phyloP scores from a whole-genome alignment of 306 rosid genomes.

The Abrus pulchellus region DNA sequence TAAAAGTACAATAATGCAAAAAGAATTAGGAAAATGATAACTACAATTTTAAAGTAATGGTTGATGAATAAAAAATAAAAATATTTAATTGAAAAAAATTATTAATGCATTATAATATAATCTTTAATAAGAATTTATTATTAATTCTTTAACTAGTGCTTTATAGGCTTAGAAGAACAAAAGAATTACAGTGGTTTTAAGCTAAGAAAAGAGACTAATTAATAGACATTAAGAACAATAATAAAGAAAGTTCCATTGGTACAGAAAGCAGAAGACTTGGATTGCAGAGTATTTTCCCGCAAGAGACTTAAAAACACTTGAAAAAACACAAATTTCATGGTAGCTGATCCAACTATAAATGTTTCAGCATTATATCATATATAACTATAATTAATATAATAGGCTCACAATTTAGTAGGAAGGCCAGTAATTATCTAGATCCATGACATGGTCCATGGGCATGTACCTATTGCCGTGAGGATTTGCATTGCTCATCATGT shows the following conservation, averaged over 20 bases:
- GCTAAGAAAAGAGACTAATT: neutral
- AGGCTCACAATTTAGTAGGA: neutral
- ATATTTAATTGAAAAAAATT: too few species aligned
- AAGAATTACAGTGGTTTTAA: neutral
- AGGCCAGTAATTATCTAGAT: slow-evolving; percentile 27
- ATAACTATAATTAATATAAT: neutral
- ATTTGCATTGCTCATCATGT: slow-evolving; percentile 29
- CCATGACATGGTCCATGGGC: slow-evolving; percentile 9
- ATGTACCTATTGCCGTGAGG: slow-evolving; percentile 11
- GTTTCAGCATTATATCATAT: neutral
- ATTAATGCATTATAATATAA: too few species aligned
- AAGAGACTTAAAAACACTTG: slow-evolving; percentile 8
- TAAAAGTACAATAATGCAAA: neutral
- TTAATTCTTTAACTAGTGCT: too few species aligned
- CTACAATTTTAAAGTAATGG: too few species aligned
- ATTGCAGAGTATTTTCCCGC: neutral
- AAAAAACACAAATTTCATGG: slow-evolving; percentile 1
- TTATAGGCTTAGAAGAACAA: too few species aligned
- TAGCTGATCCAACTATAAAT: neutral
- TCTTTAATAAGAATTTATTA: too few species aligned
- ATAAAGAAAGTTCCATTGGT: neutral
- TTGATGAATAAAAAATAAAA: too few species aligned
- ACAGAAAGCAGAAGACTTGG: neutral
- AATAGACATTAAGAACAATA: neutral
- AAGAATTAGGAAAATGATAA: too few species aligned